phyloP scores from a whole-genome alignment of 352 stramenopile species.

The Stephanocyclus meneghinianus region DNA sequence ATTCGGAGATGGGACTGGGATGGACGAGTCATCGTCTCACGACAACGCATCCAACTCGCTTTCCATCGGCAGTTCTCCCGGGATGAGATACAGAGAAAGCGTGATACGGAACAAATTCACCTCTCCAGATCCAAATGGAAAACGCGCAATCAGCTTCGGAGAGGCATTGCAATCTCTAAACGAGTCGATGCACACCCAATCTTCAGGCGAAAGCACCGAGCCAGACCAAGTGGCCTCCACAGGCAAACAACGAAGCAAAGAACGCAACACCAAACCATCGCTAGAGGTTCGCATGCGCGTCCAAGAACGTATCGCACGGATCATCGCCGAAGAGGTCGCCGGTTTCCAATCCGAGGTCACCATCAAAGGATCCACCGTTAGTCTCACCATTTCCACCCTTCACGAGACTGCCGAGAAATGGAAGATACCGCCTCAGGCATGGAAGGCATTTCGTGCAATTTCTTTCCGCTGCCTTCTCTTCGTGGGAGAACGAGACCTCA shows the following conservation, averaged over 20 bases:
- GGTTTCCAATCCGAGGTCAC: conserved; percentile 66
- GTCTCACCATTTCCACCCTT: conserved; percentile 66
- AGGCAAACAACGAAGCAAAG: neutral
- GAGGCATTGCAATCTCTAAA: conserved; percentile 41
- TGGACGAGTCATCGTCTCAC: conserved; percentile 1
- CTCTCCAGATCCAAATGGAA: conserved; percentile 23
- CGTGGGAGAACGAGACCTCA: conserved; percentile 73
- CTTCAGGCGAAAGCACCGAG: neutral
- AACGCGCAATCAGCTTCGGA: conserved; percentile 37
- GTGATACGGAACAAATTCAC: conserved; percentile 38
- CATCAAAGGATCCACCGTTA: conserved; percentile 72
- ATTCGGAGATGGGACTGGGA: conserved; percentile 38
- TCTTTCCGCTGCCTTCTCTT: conserved; percentile 74
- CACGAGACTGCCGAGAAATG: conserved; percentile 73
- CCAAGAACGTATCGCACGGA: conserved; percentile 72
- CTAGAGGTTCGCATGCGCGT: conserved; percentile 71
- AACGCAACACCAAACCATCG: conserved; percentile 49
- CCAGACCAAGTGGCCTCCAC: neutral
- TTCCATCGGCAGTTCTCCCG: conserved; percentile 12
- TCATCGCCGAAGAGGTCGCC: conserved; percentile 78
- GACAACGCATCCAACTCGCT: conserved; percentile 19
- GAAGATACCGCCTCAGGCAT: conserved; percentile 66
- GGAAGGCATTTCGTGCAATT: conserved; percentile 74
- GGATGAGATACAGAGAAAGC: conserved; percentile 28
- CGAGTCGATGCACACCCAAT: neutral